Evolutionary conservation across 192 early-diverging fungal species (phyloP).

Genomic region (Backusella tuberculispora): DNA sequence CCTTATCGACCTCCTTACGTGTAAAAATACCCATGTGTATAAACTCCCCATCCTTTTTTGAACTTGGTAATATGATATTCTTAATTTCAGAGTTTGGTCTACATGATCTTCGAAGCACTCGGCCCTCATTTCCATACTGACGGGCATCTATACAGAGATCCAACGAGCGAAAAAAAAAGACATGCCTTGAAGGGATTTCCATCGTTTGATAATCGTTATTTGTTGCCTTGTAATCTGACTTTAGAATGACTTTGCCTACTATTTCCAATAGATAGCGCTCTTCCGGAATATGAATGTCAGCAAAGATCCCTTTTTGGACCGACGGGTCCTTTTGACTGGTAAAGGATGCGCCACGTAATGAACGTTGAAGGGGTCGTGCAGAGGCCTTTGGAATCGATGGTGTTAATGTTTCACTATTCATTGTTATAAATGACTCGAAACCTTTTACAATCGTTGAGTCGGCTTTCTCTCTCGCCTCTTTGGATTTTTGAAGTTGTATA

Average conservation of each 20-base stretch:
- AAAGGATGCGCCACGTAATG: conserved; percentile 3
- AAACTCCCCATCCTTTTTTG: conserved; percentile 46
- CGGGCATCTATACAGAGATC: conserved; percentile 76
- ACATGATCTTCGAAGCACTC: conserved; percentile 71
- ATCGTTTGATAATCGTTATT: conserved; percentile 67
- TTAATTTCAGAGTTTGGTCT: conserved; percentile 63
- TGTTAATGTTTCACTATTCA: conserved; percentile 2
- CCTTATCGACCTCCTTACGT: conserved; percentile 54
- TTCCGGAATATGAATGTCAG: conserved; percentile 43
- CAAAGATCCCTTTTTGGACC: conserved; percentile 21
- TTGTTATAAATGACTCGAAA: neutral
- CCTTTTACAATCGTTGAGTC: neutral
- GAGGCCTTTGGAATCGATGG: conserved; percentile 21
- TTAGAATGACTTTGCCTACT: conserved; percentile 70
- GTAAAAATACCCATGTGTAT: conserved; percentile 75
- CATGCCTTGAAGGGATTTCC: conserved; percentile 64
- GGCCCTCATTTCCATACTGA: conserved; percentile 66
- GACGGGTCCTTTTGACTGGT: conserved; percentile 11
- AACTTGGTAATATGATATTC: conserved; percentile 56
- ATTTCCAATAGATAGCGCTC: conserved; percentile 75
- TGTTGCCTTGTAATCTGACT: conserved; percentile 65
- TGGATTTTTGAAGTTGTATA: conserved; percentile 14
- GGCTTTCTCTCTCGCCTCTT: neutral
- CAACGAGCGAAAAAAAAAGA: conserved; percentile 67
- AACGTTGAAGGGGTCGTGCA: conserved; percentile 2